Base-by-base conservation (phyloP, 2,329 filamentous ascomycete genomes). In the Cercospora sp. region DNA sequence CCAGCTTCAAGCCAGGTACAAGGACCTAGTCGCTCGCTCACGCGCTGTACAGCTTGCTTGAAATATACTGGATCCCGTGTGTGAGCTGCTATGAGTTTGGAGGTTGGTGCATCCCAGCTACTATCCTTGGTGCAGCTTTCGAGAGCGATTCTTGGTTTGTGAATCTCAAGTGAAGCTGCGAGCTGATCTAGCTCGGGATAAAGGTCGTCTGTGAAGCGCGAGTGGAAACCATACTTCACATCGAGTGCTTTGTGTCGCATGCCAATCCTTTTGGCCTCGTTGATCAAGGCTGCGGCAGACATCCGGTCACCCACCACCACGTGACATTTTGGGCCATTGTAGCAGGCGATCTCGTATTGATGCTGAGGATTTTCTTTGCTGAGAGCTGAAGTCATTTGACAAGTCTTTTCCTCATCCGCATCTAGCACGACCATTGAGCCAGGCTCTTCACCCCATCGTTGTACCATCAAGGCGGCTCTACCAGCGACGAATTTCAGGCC, bases 221-320 rank as follows among this genome's bases (percentile, higher is more conserved):
- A 71, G 59, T 71, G 70, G 60, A 68, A 71, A 12, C 45, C 70
- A 34, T 71, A 49, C 3, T 66, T 24, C 9, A 72, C 66, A 28
- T 37, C 12, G 37, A 71, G 68, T 10, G n/a, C 28, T 61, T 70
- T 72, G 58, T 43, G 43, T 12, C 62, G 53, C 10, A 66, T 55
- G 6, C 43, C 43, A 37, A 28, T 28, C 21, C 26, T 55, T 2
- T 32, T 53, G 12, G 53, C 28, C 24, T 64, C 60, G 28, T 66
- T 37, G 16, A 63, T 49, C 2, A 58, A 28, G 13, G 58, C 58
- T 7, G n/a, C 30, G 16, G 55, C 60, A 5, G 61, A 49, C 12
- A 21, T 34, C 26, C 43, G 53, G 8, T 63, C 51, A n/a, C 61
- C 21, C n/a, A 59, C 68, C 32, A 71, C 28, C 21, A 59, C 61